Evolutionary conservation across 1,139 yeast species (phyloP), one percentile per base, ranked within the genome.

Genomic region (Taiozyma sp.): DNA sequence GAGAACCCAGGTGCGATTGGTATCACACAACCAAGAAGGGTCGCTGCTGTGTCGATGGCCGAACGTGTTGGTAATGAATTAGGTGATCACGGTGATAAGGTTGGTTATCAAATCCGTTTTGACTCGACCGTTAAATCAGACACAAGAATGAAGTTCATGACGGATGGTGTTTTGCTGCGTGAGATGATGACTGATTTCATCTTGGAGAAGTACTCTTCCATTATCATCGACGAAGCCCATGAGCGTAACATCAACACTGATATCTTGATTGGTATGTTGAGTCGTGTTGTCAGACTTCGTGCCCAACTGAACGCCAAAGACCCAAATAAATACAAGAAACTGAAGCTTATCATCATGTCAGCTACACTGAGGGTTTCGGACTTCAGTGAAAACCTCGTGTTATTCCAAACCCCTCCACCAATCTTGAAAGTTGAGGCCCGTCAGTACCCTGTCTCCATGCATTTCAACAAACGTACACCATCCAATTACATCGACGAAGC

Each of bases 41-140:
- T 93, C 52, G 99, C 99, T 6, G 97, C 99, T 0, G 96, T 95
- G 6, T 88, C 98, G 6, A 93, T 95, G 98, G 93, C 99, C 1
- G 78, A 81, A 51, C 85, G 99, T 70, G 97, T 93, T 6, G 76
- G 84, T 0, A 75, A 77, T 43, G 99, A 93, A 67, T 71, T 93
- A 53, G 98, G 98, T 0, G 79, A 84, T 57, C 90, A 87, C 59
- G 85, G 88, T 4, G 68, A 78, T 30, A 75, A 80, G 53, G 99
- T 95, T 13, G 97, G 93, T 10, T 83, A 93, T 65, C 98, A 93
- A 67, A 87, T 95, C 53, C 74, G 99, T 58, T 95, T 95, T 63
- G 99, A 95, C 62, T 78, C 93, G 4, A 81, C 82, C 2, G 79
- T 86, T 6, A 80, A 79, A 52, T 70, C 78, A 16, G 82, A 83